Percentiles rank a stretch among this genome's conserved stretches.
phyloP scores from a whole-genome alignment of 805 yeast genomes.

The Kodamaea leandrae region DNA sequence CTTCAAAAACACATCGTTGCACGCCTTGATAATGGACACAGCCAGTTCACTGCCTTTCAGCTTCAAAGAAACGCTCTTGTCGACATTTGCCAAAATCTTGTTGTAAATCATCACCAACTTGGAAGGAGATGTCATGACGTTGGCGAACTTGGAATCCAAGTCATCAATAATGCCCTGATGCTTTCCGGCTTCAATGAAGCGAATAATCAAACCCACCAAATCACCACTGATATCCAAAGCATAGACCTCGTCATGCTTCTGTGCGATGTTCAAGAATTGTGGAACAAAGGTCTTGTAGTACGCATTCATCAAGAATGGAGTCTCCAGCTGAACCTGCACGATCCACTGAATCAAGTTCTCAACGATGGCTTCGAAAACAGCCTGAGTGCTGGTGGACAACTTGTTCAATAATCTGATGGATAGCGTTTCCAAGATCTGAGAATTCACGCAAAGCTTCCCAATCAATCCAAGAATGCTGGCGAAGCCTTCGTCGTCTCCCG shows the following conservation, averaged over 20 bases:
- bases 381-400: conserved; percentile 16
- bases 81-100: conserved; percentile 52
- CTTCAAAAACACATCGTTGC: conserved; percentile 30
- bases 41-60: conserved; percentile 2
- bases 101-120: conserved; percentile 34
- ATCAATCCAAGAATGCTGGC: conserved; percentile 20
- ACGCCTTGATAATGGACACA: conserved; percentile 11
- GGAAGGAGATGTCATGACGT: conserved; percentile 24
- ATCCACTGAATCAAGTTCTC: conserved; percentile 9
- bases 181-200: conserved; percentile 33
- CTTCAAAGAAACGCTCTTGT: conserved; percentile 29
- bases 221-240: conserved; percentile 34
- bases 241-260: conserved; percentile 10
- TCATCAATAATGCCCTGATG: conserved; percentile 49
- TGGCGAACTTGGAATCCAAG: conserved; percentile 33
- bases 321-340: conserved; percentile 5
- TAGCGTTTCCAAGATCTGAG: conserved; percentile 43
- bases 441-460: conserved; percentile 36
- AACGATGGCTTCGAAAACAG: conserved; percentile 5
- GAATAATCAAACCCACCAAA: conserved; percentile 40
- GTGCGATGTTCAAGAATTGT: conserved; percentile 22
- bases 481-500: conserved; percentile 21
- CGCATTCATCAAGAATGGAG: conserved; percentile 39
- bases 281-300: conserved; percentile 47
- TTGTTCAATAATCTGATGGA: conserved; percentile 45